A percentile compares a stretch with the other conserved stretches of the same genome.
Conservation (phyloP, 148 eudicot genomes). For the Rheum nobile region DNA sequence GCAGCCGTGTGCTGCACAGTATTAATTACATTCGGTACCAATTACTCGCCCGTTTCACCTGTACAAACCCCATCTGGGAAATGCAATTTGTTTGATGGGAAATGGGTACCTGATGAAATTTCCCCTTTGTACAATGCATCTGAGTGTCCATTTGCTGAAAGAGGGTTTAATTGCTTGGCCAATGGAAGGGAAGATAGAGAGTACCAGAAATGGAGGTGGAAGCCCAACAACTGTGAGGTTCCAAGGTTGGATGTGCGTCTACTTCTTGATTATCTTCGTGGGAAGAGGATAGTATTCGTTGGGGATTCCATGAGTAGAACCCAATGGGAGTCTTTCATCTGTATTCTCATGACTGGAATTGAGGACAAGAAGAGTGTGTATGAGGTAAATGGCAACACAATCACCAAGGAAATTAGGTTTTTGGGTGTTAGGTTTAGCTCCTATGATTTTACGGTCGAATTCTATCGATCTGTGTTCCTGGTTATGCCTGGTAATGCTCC, state of each 20-base stretch:
- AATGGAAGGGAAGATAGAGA: conserved; percentile 65
- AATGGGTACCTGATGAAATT: conserved; percentile 62
- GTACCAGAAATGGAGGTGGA: conserved; percentile 85
- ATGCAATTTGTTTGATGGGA: conserved; percentile 79
- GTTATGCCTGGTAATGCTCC: conserved; percentile 46
- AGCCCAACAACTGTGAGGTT: conserved; percentile 65
- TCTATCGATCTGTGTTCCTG: conserved; percentile 69
- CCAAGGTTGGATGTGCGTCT: conserved; percentile 39
- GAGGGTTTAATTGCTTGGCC: conserved; percentile 67
- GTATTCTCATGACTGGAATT: conserved; percentile 82
- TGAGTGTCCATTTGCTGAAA: conserved; percentile 72
- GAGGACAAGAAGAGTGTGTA: conserved; percentile 67
- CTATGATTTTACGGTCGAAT: conserved; percentile 61
- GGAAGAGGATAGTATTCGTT: conserved; percentile 73
- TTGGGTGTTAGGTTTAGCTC: conserved; percentile 64
- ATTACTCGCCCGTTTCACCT: conserved; percentile 13
- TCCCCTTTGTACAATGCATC: conserved; percentile 80
- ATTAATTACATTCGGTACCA: conserved; percentile 21
- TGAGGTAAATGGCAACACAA: conserved; percentile 65
- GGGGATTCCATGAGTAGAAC: conserved; percentile 94
- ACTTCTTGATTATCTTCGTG: conserved; percentile 45
- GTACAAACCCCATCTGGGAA: conserved; percentile 13
- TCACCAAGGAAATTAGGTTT: conserved; percentile 59
- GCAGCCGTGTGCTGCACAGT: conserved; percentile 33
- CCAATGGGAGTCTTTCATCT: conserved; percentile 94